Base-by-base conservation (phyloP, 2,329 filamentous ascomycete species). In the Neophaeococcomyces aloes region DNA sequence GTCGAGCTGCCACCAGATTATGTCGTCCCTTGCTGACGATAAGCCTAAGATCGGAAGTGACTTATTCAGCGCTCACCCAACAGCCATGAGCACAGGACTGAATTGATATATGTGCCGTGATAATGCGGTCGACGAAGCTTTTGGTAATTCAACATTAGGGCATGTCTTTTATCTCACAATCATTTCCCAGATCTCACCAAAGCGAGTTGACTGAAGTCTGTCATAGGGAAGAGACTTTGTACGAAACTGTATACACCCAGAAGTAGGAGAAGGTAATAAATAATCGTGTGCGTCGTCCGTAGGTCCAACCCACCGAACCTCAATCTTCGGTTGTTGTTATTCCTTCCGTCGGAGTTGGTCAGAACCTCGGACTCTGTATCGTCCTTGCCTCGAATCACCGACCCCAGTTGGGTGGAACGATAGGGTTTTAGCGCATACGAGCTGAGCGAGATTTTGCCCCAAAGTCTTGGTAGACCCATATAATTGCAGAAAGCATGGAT, bases 401-500 rank as follows among this genome's bases (percentile, higher is more conserved):
- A 25, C 4, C 37, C 37, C 14, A 30, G 37, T 14, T 30, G 37
- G 10, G 27, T 31, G 17, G 37, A 11, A 8, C 37, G 5, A 19
- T 39, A 39, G 14, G 37, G 18, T 17, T 27, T 38, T 10, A 19
- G n/a, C 7, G 25, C 13, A 5, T 13, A 13, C 4, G 13, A 27
- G 59, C 62, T 3, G 64, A 75, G 31, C 54, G 80, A 75, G 3
- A 95, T 76, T 7, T 75, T 69, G 1, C 91, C 89, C 79, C 84
- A 94, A 46, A 96, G 65, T 5, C 87, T 75, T 17, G 91, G 91
- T 38, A 96, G 67, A 6, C 91, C 91, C 74, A 88, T 84, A 68
- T 76, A 83, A 60, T 98, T 98, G 67, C 91, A 98, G 59, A 96
- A 91, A 7, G 78, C 74, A 59, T 98, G 91, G 4, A 85, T 81